Base-by-base conservation (phyloP, 345 rosid species). In the Diplotaxis tenuifolia region DNA sequence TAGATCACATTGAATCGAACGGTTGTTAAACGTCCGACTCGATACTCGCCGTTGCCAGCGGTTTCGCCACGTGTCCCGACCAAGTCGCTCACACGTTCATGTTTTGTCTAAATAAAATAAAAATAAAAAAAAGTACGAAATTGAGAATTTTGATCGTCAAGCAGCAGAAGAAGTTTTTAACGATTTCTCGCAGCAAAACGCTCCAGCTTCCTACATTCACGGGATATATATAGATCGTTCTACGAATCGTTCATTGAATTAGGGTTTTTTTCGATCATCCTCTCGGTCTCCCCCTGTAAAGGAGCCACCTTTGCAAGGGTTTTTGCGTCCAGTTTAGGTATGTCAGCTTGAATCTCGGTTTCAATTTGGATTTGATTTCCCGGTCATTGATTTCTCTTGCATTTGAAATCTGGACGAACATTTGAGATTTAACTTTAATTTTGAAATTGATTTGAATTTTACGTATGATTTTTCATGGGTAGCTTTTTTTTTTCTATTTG, bases 221-320 rank as follows among this genome's bases (percentile, higher is more conserved):
- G 31, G 62, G 62, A 75, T 80, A 71, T 60, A 18, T 0, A 21
- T 2, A 52, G 1, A 50, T 11, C 19, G 82, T 80, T 62, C 34
- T 77, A 73, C 79, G 71, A 82, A 65, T 83, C 76, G 70, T 59
- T 70, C 16, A 60, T n/a, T 4, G 3, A 50, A 60, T 59, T 70
- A 84, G 88, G 88, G 86, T 81, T 87, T 80, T 36, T 7, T 50
- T 1, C 2, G 25, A 18, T 38, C 56, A 10, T 80, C 74, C 79
- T 68, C 66, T 65, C 47, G 38, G 42, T 63, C 32, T 70, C 45
- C 8, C 55, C 49, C n/a, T 58, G 31, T 81, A 80, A 77, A 74
- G 75, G 79, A 74, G 60, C 69, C 74, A 59, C 71, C 47, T 53
- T 56, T 74, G 53, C 9, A 23, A 6, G 5, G 67, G 75, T 66